phyloP scores from a whole-genome alignment of 306 rosid genomes.

The Sicyos baderoa region DNA sequence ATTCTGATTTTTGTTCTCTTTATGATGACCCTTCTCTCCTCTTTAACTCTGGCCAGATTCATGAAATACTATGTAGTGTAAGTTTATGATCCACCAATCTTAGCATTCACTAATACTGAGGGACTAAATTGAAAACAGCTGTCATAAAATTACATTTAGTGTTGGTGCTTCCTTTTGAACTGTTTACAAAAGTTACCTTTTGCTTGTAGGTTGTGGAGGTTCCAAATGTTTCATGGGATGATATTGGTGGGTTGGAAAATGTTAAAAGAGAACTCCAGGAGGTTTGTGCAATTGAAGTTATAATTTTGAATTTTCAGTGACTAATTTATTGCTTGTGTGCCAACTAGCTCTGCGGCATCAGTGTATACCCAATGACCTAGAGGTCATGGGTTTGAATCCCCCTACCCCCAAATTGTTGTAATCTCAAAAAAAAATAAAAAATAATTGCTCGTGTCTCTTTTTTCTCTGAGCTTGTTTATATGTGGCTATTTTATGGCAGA shows the following conservation, averaged over 20 bases:
- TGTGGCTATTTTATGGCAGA: slow-evolving; percentile 30
- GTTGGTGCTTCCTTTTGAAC: not conserved
- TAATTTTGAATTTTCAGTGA: not conserved
- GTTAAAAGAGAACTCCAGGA: slow-evolving; percentile 68
- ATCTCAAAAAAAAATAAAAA: no score
- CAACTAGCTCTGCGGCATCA: no score
- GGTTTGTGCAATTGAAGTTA: slow-evolving; percentile 27
- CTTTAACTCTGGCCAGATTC: no score
- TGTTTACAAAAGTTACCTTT: not conserved
- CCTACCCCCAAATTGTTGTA: no score
- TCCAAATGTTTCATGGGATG: slow-evolving; percentile 63
- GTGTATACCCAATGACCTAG: no score
- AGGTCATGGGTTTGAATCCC: no score
- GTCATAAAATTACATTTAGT: not conserved
- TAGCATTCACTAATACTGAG: not conserved
- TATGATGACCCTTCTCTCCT: not conserved
- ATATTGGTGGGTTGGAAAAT: slow-evolving; percentile 54
- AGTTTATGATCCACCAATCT: not conserved
- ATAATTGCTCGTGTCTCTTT: no score
- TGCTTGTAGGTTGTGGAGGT: slow-evolving; percentile 60
- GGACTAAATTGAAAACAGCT: not conserved
- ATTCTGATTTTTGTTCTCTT: not conserved
- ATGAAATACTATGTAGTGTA: no score
- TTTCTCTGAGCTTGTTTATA: not conserved
- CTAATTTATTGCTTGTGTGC: no score